Evolutionary conservation across 306 rosid genomes (phyloP), one percentile per base, ranked within the genome.

Genomic region (Alnus glutinosa): DNA sequence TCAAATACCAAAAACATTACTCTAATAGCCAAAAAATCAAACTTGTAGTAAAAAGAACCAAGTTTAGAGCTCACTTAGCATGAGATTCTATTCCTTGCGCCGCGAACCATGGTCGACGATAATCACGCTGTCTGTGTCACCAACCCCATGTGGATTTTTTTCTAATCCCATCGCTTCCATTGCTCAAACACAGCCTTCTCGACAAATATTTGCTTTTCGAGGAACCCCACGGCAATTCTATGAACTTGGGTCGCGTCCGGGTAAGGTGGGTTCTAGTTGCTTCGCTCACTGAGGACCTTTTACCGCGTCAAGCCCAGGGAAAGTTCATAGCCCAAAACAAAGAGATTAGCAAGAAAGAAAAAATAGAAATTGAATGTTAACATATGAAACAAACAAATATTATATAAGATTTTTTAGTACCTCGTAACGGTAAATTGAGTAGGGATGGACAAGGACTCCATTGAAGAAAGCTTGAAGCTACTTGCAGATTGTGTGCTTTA

Each of bases 71-170:
- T 87, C 87, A 95, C 99, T 82, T 55, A 95, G 92, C 98, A 95
- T 86, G 80, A 87, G 81, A 82, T 95, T 95, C 18, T 98, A 91
- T 77, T 95, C 98, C 89, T 76, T 86, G 54, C 97, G 97, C 64
- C 97, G 96, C 1, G 97, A 95, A 48, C 99, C 99, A 18, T 93
- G 99, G 88, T 95, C 98, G 76, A 95, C 96, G 79, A 95, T 91
- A 52, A 95, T 84, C 78, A 95, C 80, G 13, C 90, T 96, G 63
- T 95, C 97, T 75, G 75, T 79, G 3, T 47, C 79, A 55, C 91
- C 84, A 77, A 95, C 82, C 64, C 79, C 87, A 13, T 78, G 73
- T 61, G 84, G 67, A 61, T 34, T 81, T 78, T 78, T 42, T 81
- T 54, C 68, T 48, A 28, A 78, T 32, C 30, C 85, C 87, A 12